Percentiles rank a stretch among this genome's conserved stretches.
These are phyloP conservation scores for Penicillium sp. DNA, from an alignment of 2,329 filamentous ascomycete species.

Conservation along the genomic window DNA sequence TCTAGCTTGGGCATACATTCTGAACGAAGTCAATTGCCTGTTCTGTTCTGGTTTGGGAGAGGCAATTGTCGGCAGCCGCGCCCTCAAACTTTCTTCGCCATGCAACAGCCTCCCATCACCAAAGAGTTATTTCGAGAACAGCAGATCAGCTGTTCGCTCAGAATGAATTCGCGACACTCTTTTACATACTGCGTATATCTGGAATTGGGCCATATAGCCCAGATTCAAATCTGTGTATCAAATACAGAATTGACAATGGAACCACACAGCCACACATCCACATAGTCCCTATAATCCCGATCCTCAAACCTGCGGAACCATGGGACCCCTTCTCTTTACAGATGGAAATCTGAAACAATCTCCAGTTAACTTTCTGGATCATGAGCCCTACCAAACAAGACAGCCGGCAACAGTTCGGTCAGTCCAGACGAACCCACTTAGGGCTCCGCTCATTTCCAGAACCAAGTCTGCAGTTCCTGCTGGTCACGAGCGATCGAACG, in stretches of 20 bases:
- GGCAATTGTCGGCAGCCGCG: conserved; percentile 7
- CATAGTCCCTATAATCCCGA: too few relatives aligned
- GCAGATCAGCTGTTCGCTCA: conserved; percentile 5
- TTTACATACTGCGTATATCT: too few relatives aligned
- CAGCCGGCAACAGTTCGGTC: not conserved
- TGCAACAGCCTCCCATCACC: conserved; percentile 8
- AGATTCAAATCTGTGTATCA: too few relatives aligned
- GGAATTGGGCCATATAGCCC: too few relatives aligned
- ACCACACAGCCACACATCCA: too few relatives aligned
- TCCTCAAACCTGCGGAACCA: not conserved
- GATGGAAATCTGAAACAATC: not conserved
- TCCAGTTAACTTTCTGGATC: not conserved
- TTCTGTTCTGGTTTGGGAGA: conserved; percentile 13
- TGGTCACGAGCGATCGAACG: not conserved
- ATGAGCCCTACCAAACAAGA: not conserved
- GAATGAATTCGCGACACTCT: too few relatives aligned
- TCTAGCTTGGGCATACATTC: not conserved
- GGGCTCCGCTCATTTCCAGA: conserved; percentile 3
- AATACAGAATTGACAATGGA: too few relatives aligned
- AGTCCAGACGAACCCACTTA: not conserved
- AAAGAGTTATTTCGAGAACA: conserved; percentile 4
- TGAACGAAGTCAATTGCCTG: conserved; percentile 6
- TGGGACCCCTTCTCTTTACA: not conserved
- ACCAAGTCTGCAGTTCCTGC: not conserved
- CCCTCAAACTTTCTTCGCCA: not conserved